phyloP scores from a whole-genome alignment of 2,329 filamentous ascomycete genomes.

The Fusarium sp. region DNA sequence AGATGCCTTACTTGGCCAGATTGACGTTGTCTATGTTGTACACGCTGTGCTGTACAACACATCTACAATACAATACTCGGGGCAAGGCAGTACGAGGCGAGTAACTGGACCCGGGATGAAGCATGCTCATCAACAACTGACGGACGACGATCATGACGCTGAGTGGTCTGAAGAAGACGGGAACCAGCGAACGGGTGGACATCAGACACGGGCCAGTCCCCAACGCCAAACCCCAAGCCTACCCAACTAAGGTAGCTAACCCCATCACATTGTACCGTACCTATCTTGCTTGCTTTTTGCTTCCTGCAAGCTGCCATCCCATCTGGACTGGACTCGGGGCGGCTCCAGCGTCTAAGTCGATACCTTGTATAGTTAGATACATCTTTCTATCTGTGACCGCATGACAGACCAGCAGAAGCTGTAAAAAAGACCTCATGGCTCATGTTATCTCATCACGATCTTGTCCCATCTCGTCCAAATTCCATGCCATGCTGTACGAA shows the following conservation, averaged over 20 bases:
- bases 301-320: constrained; percentile 23
- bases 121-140: constrained; percentile 35
- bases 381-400: constrained; percentile 29
- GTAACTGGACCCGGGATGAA: constrained; percentile 32
- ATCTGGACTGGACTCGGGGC: constrained; percentile 12
- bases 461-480: constrained; percentile 38
- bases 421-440: constrained; percentile 10
- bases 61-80: constrained; percentile 6
- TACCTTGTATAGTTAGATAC: constrained; percentile 5
- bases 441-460: constrained; percentile 36
- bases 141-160: constrained; percentile 44
- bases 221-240: background rate
- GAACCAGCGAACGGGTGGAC: constrained; percentile 45
- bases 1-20: constrained; percentile 9
- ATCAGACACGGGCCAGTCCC: constrained; percentile 35
- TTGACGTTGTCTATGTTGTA: constrained; percentile 31
- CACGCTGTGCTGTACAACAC: constrained; percentile 14
- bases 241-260: background rate
- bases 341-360: constrained; percentile 33
- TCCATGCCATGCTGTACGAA: constrained; percentile 37
- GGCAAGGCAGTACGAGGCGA: constrained; percentile 23
- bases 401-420: constrained; percentile 36
- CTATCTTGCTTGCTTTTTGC: constrained; percentile 32
- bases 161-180: constrained; percentile 33
- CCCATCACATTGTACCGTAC: constrained; percentile 21